These are phyloP conservation scores for Pichia scutulata DNA, from an alignment of 805 yeast species.

Conservation along the genomic window DNA sequence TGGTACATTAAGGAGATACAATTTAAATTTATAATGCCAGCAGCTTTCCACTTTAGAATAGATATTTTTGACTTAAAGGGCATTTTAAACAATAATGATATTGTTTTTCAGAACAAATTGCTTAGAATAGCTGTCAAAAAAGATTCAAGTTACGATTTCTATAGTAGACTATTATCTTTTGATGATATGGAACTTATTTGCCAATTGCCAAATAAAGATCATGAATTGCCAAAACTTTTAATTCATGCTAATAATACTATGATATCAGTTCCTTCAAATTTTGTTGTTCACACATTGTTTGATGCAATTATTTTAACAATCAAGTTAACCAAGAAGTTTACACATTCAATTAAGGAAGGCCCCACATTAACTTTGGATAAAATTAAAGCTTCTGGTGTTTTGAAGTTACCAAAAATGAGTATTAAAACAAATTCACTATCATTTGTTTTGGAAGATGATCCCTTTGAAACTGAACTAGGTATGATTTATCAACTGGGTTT, in stretches of 20 bases:
- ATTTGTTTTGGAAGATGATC: constrained; percentile 52
- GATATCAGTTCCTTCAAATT: constrained; percentile 61
- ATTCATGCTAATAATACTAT: constrained; percentile 34
- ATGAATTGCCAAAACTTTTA: constrained; percentile 1
- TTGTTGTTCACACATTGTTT: constrained; percentile 68
- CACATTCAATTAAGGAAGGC: constrained; percentile 36
- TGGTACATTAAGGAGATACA: constrained; percentile 11
- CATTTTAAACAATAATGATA: constrained; percentile 3
- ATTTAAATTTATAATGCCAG: constrained; percentile 33
- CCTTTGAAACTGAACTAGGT: constrained; percentile 55
- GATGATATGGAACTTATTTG: constrained; percentile 10
- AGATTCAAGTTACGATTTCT: background rate
- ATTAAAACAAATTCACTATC: constrained; percentile 36
- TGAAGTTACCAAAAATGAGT: constrained; percentile 34
- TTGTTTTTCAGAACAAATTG: constrained; percentile 6
- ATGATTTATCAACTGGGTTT: constrained; percentile 50
- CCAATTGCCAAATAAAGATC: background rate
- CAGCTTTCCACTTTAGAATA: constrained; percentile 40
- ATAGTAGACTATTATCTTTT: constrained; percentile 6
- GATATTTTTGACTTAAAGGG: constrained; percentile 32
- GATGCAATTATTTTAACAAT: constrained; percentile 65
- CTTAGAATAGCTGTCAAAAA: constrained; percentile 11
- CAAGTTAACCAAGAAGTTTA: constrained; percentile 59
- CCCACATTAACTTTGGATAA: background rate
- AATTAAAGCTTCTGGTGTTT: constrained; percentile 12